A percentile compares a stretch with the other conserved stretches of the same genome.
phyloP scores from a whole-genome alignment of 108 stramenopile species.

The Skeletonema tropicum region DNA sequence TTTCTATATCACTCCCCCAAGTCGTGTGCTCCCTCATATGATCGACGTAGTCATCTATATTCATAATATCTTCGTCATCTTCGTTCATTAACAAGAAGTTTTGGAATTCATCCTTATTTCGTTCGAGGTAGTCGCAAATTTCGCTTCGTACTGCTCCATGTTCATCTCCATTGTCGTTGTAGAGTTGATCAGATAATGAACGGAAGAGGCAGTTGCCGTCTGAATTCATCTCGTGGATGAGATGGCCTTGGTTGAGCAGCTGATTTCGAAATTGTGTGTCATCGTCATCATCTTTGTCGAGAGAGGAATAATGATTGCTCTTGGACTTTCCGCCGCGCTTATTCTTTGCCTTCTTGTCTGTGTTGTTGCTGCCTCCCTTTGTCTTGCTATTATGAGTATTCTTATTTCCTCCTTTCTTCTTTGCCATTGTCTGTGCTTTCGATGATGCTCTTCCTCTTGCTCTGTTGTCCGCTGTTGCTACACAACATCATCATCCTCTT shows the following conservation, averaged over 20 bases:
- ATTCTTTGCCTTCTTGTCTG: not conserved
- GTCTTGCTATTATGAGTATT: not conserved
- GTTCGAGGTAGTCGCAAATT: conserved; percentile 72
- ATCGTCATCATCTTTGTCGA: not conserved
- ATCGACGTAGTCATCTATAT: conserved; percentile 69
- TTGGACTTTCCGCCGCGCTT: not conserved
- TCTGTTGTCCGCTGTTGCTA: not conserved
- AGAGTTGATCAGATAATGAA: conserved; percentile 80
- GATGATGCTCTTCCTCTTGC: not conserved
- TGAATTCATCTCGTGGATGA: conserved; percentile 65
- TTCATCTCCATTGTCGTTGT: conserved; percentile 55
- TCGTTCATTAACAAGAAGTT: conserved; percentile 80
- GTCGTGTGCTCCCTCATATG: conserved; percentile 76
- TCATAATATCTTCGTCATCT: conserved; percentile 70
- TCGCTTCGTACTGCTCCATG: conserved; percentile 62
- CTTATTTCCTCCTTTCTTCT: not conserved
- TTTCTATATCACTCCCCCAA: conserved; percentile 85
- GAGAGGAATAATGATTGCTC: not conserved
- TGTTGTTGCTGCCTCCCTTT: not conserved
- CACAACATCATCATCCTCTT: too few species aligned
- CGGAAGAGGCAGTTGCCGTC: conserved; percentile 92
- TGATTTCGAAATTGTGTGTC: conserved; percentile 31
- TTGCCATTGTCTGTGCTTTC: not conserved
- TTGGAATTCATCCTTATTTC: conserved; percentile 65
- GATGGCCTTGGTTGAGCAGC: conserved; percentile 26